phyloP scores from a whole-genome alignment of 495 filamentous ascomycete genomes.

The Opeltia flavorubescens region DNA sequence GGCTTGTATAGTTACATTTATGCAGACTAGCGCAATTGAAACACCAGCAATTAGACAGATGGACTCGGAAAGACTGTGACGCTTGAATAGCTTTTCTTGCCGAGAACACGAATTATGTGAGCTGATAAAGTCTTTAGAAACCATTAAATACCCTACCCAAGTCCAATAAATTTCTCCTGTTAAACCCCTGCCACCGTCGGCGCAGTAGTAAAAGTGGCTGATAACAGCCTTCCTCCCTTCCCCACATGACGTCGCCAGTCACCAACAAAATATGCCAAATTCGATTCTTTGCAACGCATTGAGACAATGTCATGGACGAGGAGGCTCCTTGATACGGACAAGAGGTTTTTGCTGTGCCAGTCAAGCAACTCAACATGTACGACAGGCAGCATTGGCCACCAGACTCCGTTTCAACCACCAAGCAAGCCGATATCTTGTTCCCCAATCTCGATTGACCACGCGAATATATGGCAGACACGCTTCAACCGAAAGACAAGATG shows the following conservation, averaged over 20 bases:
- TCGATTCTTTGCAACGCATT: background rate
- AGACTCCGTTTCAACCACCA: background rate
- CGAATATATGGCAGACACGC: slow-evolving; percentile 1
- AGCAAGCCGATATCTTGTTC: background rate
- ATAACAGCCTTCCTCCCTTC: no score
- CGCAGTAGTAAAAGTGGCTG: no score
- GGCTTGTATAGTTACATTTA: no score
- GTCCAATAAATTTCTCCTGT: no score
- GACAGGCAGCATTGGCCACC: background rate
- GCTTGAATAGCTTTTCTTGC: no score
- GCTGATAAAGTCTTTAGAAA: no score
- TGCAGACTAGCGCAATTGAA: no score
- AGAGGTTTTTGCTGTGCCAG: background rate
- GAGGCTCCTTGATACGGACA: background rate
- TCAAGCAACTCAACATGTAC: background rate
- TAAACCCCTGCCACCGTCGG: no score
- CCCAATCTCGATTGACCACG: background rate
- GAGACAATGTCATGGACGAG: background rate
- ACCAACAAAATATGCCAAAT: background rate
- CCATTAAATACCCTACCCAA: no score
- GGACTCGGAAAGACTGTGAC: no score
- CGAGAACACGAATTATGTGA: no score
- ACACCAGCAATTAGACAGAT: no score
- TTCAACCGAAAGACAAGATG: background rate
- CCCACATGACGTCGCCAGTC: background rate